These are phyloP conservation scores for Plasmodium adleri DNA, from an alignment of 169 alveolate species.

Conservation along the genomic window DNA sequence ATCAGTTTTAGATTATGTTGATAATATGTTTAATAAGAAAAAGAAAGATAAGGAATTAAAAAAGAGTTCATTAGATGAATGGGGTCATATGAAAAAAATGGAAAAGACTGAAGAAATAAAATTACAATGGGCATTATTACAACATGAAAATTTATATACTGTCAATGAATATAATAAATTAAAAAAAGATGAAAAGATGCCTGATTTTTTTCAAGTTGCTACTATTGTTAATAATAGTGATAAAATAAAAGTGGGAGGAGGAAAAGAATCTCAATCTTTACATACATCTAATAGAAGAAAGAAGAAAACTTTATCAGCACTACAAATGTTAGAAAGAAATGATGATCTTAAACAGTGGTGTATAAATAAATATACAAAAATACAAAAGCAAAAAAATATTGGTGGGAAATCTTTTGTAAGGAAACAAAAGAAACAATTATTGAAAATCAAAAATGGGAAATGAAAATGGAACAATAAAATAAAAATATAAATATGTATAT, in stretches of 20 bases:
- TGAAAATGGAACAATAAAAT: background rate
- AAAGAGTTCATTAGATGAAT: slow-evolving; percentile 38
- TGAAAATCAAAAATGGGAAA: background rate
- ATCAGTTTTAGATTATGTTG: slow-evolving; percentile 62
- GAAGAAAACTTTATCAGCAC: slow-evolving; percentile 41
- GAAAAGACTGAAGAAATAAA: slow-evolving; percentile 76
- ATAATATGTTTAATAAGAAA: slow-evolving; percentile 32
- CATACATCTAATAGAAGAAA: slow-evolving; percentile 73
- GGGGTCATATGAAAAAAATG: slow-evolving; percentile 63
- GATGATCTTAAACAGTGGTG: slow-evolving; percentile 65
- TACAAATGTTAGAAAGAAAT: slow-evolving; percentile 57
- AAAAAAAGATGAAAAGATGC: slow-evolving; percentile 77
- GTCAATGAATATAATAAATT: slow-evolving; percentile 48
- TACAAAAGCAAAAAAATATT: slow-evolving; percentile 69
- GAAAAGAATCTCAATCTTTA: slow-evolving; percentile 69
- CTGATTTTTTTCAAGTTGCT: slow-evolving; percentile 75
- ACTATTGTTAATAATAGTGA: slow-evolving; percentile 64
- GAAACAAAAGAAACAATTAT: slow-evolving; percentile 43
- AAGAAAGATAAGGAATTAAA: slow-evolving; percentile 28
- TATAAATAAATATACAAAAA: slow-evolving; percentile 61
- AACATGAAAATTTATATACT: slow-evolving; percentile 59
- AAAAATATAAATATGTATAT: background rate
- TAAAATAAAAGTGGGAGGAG: slow-evolving; percentile 74
- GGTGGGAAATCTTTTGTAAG: slow-evolving; percentile 76
- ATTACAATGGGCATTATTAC: slow-evolving; percentile 69